Evolutionary conservation across 1,139 yeast species (phyloP).

Genomic region (Sugiyamaella sp.): DNA sequence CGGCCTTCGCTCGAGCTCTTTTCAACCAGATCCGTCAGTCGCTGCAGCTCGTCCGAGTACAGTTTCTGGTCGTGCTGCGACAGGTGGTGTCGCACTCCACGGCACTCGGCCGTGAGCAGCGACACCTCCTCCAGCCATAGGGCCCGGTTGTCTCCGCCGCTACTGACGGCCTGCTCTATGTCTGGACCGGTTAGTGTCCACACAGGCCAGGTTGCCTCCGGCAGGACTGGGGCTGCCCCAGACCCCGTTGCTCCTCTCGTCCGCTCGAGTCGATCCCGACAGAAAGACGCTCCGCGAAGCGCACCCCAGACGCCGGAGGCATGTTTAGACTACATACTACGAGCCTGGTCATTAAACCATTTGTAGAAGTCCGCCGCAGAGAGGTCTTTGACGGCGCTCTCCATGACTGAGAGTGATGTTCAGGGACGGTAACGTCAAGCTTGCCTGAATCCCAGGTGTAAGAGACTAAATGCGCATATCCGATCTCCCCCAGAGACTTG

Average conservation of each 20-base stretch:
- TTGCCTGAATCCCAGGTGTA: too few species aligned
- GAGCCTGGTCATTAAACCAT: slow-evolving; percentile 19
- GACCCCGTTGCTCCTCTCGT: not conserved
- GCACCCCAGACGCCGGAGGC: not conserved
- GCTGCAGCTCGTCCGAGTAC: slow-evolving; percentile 28
- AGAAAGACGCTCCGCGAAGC: too few species aligned
- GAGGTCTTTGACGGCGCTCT: slow-evolving; percentile 5
- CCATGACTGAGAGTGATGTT: too few species aligned
- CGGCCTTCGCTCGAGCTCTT: slow-evolving; percentile 20
- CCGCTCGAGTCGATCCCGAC: not conserved
- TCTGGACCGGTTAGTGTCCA: slow-evolving; percentile 3
- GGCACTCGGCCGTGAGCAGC: slow-evolving; percentile 26
- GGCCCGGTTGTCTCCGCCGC: slow-evolving; percentile 21
- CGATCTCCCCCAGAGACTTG: too few species aligned
- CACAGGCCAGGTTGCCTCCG: slow-evolving; percentile 4
- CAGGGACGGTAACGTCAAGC: too few species aligned
- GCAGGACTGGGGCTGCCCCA: not conserved
- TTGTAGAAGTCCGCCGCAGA: slow-evolving; percentile 19
- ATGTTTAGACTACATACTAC: slow-evolving; percentile 8
- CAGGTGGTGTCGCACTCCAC: slow-evolving; percentile 25
- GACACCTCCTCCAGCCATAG: slow-evolving; percentile 25
- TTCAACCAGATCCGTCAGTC: slow-evolving; percentile 22
- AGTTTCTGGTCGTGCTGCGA: slow-evolving; percentile 34
- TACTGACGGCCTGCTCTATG: too few species aligned
- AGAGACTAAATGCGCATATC: too few species aligned